Base-by-base conservation (phyloP, 768 basidiomycete genomes). In the Sarcomyxa edulis region DNA sequence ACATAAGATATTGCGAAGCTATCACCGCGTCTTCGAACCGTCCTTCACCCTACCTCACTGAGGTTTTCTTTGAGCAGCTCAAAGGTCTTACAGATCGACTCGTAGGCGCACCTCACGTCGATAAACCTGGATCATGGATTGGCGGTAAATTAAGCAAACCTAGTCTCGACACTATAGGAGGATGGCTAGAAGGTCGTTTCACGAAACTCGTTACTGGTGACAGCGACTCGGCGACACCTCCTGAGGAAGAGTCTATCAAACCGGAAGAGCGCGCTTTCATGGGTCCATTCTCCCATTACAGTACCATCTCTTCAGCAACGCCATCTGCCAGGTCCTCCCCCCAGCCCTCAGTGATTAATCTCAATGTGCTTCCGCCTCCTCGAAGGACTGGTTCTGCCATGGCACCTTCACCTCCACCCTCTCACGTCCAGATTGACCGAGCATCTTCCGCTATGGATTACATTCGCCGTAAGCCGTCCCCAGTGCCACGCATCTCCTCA, bases 151-250 rank as follows among this genome's bases (percentile, higher is more conserved):
- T 94, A 46, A 72, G 81, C 24, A 92, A 94, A 51, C 93, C 96
- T 2, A 95, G 88, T 44, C 71, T 98, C 32, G 93, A 97, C 56
- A 83, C 81, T 23, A 78, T 98, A 34, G 87, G 93, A 19, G 84
- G 81, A 30, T 97, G 93, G 84, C 70, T 98, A 18, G 95, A 92
- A 61, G 85, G 88, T 9, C 78, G 86, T 12, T 78, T 99, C 53
- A 91, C 91, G 11, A 94, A 94, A 54, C 82, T 99, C 49, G 92
- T 99, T 43, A 89, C 94, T 7, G 96, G 95, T 2, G 93, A 96
- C 36, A 75, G 69, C n/a, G 85, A 85, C 26, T 56, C 64, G 7
- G 64, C 66, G 11, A 59, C 72, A 8, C 52, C 56, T 5, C 58
- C 57, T 9, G 66, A 61, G 25, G 66, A 67, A 23, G 59, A 67